Base-by-base conservation (phyloP, 2,329 filamentous ascomycete genomes). In the Hypoxylon sp. region DNA sequence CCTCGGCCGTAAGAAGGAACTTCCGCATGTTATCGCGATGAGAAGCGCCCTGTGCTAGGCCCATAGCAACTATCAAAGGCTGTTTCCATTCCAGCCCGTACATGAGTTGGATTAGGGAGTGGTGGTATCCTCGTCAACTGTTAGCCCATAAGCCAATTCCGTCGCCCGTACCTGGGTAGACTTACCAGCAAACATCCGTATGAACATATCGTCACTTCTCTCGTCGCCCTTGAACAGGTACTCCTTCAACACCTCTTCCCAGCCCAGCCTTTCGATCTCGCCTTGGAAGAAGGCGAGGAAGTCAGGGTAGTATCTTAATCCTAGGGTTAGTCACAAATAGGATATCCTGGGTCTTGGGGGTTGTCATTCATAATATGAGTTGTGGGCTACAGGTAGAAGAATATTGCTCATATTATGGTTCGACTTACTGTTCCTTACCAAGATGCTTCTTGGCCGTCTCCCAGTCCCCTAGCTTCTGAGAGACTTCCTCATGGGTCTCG, bases 71-170 rank as follows among this genome's bases (percentile, higher is more conserved):
- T 51, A 96, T 84, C 26, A 88, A 88, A 2, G 90, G 90, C 66
- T 96, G 90, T 7, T 80, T 69, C 74, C 91, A 96, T 67, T 96
- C 91, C 25, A 96, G 67, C 3, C 89, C 91, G 66, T 91, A 96
- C 37, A 91, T 89, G 13, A 96, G 79, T 67, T 96, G 90, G 56
- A 96, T 92, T 11, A 94, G 73, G 2, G 91, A 90, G 65, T 96
- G 90, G 2, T 91, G 62, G 56, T 93, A 80, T 0, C 88, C 85
- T 80, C 30, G n/a, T 23, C 6, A 7, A 9, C 7, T 8, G 12
- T 60, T 23, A 51, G 13, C 5, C n/a, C n/a, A n/a, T n/a, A n/a
- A n/a, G n/a, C n/a, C n/a, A n/a, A n/a, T n/a, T n/a, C n/a, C n/a
- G n/a, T n/a, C n/a, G n/a, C n/a, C n/a, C n/a, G n/a, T n/a, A n/a